Conservation (phyloP, 495 filamentous ascomycete genomes). For the Aspergillus bridgeri region DNA sequence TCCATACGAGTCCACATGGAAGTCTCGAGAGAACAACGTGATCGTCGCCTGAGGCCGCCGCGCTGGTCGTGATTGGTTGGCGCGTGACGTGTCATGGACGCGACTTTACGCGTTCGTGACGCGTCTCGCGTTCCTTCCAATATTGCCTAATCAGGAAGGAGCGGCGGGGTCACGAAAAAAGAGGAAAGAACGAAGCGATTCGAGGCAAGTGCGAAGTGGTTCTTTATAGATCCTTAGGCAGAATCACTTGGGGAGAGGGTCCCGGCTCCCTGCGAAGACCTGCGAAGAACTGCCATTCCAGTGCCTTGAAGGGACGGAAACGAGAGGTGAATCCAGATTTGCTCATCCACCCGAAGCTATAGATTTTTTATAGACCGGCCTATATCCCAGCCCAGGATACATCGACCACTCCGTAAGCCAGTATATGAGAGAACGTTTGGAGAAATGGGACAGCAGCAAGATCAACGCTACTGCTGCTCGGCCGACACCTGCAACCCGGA, state of each 20-base stretch:
- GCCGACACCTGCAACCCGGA: constrained; percentile 1
- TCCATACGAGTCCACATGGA: no score
- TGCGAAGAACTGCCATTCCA: no score
- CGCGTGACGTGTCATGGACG: constrained; percentile 15
- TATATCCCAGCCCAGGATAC: not conserved
- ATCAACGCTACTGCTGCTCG: not conserved
- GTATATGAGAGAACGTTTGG: not conserved
- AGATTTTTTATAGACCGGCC: not conserved
- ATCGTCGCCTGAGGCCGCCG: not conserved
- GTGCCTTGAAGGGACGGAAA: not conserved
- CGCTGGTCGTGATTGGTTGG: constrained; percentile 18
- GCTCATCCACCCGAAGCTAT: no score
- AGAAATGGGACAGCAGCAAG: not conserved
- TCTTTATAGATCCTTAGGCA: not conserved
- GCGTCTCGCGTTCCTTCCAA: not conserved
- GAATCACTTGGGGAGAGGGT: constrained; percentile 3
- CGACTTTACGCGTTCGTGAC: constrained; percentile 15
- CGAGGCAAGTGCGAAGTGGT: not conserved
- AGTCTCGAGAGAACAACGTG: not conserved
- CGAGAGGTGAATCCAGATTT: constrained; percentile 14
- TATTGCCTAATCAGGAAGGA: constrained; percentile 14
- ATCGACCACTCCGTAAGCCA: not conserved
- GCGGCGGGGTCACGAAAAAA: not conserved
- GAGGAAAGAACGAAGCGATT: not conserved
- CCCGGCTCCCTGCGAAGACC: not conserved